Base-by-base conservation (phyloP, 2,329 filamentous ascomycete species). In the Colletotrichum cuscutae region DNA sequence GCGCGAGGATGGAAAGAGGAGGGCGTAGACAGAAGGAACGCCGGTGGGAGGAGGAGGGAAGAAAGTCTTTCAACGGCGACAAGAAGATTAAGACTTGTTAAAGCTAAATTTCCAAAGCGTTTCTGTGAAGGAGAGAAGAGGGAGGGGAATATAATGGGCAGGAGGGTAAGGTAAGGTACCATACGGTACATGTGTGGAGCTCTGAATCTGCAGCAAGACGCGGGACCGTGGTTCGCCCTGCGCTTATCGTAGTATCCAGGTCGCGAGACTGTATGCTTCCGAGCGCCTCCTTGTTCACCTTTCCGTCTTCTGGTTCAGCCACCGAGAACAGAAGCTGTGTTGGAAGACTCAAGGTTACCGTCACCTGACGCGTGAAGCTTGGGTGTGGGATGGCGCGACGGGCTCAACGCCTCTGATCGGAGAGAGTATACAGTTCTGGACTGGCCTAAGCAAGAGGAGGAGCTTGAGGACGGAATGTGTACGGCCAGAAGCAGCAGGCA, bases 121-220 rank as follows among this genome's bases (percentile, higher is more conserved):
- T 26, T 69, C 56, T 49, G 42, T 19, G 37, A 68, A 53, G 52
- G 13, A 46, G 30, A 49, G 61, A 63, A 54, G 37, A 63, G 53
- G 65, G 68, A 42, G 37, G 59, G 42, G 42, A 68, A 68, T 35
- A 26, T 56, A 49, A 63, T 63, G 60, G 42, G 42, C 49, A 63
- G 69, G 69, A 63, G 68, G 69, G 66, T 68, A 57, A 68, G 52
- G 42, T 19, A 46, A 46, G 42, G 42, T 30, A 37, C 30, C 22
- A 57, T 30, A 63, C 42, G 26, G 42, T 32, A 30, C 46, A 49
- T 53, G 69, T 62, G 69, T 68, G 65, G 69, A 68, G 65, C 58
- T 58, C 32, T 67, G 58, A 59, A 19, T 53, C 37, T 26, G 46
- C 30, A 61, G 59, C 30, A 46, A 42, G 57, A 46, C 42, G 42